Conservation (phyloP, 805 yeast species). For the Saccharomycopsis selenospora region DNA sequence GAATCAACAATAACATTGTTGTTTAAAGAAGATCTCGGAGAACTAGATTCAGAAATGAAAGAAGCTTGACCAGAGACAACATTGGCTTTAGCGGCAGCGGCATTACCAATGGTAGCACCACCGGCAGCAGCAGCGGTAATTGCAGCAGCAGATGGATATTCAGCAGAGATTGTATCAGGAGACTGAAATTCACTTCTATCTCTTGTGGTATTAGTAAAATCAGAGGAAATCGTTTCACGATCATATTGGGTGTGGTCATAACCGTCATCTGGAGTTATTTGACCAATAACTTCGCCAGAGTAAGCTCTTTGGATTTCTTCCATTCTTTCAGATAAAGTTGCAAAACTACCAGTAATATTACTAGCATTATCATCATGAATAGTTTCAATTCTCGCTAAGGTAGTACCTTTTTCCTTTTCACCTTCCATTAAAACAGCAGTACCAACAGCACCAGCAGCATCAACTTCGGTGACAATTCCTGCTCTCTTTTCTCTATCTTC, state of each 20-base stretch:
- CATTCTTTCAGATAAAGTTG: constrained; percentile 19
- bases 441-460: constrained; percentile 16
- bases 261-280: background rate
- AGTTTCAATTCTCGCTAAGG: constrained; percentile 12
- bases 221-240: background rate
- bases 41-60: background rate
- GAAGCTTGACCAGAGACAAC: too few species aligned
- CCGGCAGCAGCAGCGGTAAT: too few species aligned
- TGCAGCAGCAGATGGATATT: too few species aligned
- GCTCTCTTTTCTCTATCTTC: constrained; percentile 15
- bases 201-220: background rate
- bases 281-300: constrained; percentile 9
- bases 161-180: too few species aligned
- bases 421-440: constrained; percentile 12
- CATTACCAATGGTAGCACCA: background rate
- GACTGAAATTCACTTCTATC: background rate
- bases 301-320: constrained; percentile 21
- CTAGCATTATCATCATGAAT: constrained; percentile 18
- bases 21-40: background rate
- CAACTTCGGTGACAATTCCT: constrained; percentile 15
- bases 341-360: constrained; percentile 21
- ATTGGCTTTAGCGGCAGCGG: too few species aligned
- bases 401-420: constrained; percentile 4
- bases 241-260: background rate
- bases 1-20: background rate